phyloP scores from a whole-genome alignment of 352 stramenopile genomes.

The Phytophthora tentaculata region DNA sequence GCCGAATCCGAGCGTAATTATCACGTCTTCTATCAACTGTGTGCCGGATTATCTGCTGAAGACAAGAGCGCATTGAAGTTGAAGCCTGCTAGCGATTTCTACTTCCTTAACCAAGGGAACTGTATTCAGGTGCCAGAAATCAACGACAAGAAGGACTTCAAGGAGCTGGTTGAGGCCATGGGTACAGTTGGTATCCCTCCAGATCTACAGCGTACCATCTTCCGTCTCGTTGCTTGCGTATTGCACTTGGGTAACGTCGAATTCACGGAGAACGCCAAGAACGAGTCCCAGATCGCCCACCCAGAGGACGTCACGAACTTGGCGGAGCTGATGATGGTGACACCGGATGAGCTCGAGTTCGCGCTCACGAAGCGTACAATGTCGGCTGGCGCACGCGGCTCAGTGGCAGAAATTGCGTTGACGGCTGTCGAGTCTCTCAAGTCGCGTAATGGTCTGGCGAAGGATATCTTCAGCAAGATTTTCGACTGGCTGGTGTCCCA shows the following conservation, averaged over 20 bases:
- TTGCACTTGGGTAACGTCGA: slow-evolving; percentile 98
- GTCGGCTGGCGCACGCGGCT: slow-evolving; percentile 83
- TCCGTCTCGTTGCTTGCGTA: slow-evolving; percentile 96
- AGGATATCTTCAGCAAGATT: slow-evolving; percentile 96
- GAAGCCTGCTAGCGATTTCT: slow-evolving; percentile 90
- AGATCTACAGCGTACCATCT: slow-evolving; percentile 94
- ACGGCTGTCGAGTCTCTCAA: slow-evolving; percentile 85
- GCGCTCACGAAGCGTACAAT: slow-evolving; percentile 91
- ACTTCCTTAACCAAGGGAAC: slow-evolving; percentile 94
- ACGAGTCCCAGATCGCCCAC: slow-evolving; percentile 73
- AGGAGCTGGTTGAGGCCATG: slow-evolving; percentile 94
- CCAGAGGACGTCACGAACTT: slow-evolving; percentile 76
- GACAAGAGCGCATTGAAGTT: slow-evolving; percentile 85
- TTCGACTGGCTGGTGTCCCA: slow-evolving; percentile 97
- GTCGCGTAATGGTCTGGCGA: slow-evolving; percentile 94
- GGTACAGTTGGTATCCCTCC: slow-evolving; percentile 88
- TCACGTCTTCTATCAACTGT: slow-evolving; percentile 99
- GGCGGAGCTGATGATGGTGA: slow-evolving; percentile 89
- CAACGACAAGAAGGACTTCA: slow-evolving; percentile 95
- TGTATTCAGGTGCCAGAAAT: slow-evolving; percentile 93
- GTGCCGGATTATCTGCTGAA: slow-evolving; percentile 73
- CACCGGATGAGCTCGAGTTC: slow-evolving; percentile 82
- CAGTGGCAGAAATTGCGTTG: slow-evolving; percentile 86
- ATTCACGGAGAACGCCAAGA: slow-evolving; percentile 88
- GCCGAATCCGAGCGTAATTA: slow-evolving; percentile 96